These are phyloP conservation scores for Porcisia deanei DNA, from an alignment of 208 protist species.

Conservation along the genomic window DNA sequence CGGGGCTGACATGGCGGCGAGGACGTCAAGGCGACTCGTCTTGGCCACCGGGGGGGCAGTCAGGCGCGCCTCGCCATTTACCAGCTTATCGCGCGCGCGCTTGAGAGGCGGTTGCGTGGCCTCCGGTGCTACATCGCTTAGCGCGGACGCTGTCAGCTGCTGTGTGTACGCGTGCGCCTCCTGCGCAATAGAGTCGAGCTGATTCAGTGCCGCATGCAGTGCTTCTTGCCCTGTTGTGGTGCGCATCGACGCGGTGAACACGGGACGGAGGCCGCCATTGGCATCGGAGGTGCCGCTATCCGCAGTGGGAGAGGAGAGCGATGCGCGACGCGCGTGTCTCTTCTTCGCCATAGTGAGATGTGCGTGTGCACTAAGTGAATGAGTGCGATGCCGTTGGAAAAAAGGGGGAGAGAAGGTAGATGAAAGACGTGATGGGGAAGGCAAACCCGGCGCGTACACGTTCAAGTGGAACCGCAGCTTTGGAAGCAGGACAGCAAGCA, in stretches of 20 bases:
- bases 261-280: conserved; percentile 2
- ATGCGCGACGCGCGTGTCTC: conserved; percentile 10
- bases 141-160: conserved; percentile 11
- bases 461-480: too few relatives aligned
- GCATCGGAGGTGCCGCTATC: neutral
- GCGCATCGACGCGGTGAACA: conserved; percentile 13
- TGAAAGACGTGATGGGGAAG: too few relatives aligned
- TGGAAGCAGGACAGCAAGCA: too few relatives aligned
- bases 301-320: conserved; percentile 2
- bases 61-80: neutral
- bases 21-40: conserved; percentile 36
- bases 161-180: conserved; percentile 50
- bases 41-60: neutral
- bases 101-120: conserved; percentile 6
- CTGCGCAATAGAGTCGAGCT: conserved; percentile 51
- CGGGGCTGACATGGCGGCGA: conserved; percentile 49
- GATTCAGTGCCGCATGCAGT: conserved; percentile 32
- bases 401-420: neutral
- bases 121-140: neutral
- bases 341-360: conserved; percentile 24
- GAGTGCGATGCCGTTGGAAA: neutral
- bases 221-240: conserved; percentile 26
- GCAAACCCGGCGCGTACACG: too few relatives aligned
- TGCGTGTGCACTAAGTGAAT: neutral
- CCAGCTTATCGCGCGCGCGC: conserved; percentile 5